Evolutionary conservation across 1,284 basidiomycete genomes (phyloP), one percentile per base, ranked within the genome.

Genomic region (Ustilago shanxiensis): DNA sequence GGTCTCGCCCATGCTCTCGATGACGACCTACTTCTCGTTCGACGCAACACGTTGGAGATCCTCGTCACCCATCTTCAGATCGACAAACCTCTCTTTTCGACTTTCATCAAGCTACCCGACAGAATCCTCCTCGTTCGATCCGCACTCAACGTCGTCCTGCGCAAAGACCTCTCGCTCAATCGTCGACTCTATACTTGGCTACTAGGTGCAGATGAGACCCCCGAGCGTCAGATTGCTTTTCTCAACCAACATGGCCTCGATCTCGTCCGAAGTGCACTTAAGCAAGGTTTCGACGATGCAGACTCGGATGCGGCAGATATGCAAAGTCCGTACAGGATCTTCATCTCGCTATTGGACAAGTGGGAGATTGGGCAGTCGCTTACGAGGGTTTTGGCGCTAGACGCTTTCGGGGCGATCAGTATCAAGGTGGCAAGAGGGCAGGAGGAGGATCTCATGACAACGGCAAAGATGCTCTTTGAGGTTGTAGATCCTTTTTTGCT

Each of bases 141-240:
- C 16, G 76, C 79, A 2, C 64, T 85, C 39, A 70, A 68, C n/a
- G 80, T 82, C 18, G 81, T 85, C 22, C 89, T 99, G 52, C 90
- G 95, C 61, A 90, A 95, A 37, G 97, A 99, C 84, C 88, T 98
- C 16, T 95, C 95, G 1, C 89, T 99, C 54, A 98, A 95, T 86
- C 90, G 97, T 60, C 90, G 97, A 20, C 88, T 99, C 29, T 98
- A 95, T 87, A 91, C 92, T 0, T 99, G 97, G 97, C 88, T 99
- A 0, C 88, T 98, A 22, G 95, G 84, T 22, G 86, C 92, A 0
- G 91, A 91, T 44, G 95, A 98, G 67, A 89, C 88, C 90, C 92
- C 72, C 63, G 88, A 87, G 54, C 35, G 33, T 1, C 82, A 84
- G 24, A 76, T 76, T 35, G 54, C 60, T 0, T 85, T 81, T 50